phyloP scores from a whole-genome alignment of 257 asterid genomes.

The Catharanthus roseus region DNA sequence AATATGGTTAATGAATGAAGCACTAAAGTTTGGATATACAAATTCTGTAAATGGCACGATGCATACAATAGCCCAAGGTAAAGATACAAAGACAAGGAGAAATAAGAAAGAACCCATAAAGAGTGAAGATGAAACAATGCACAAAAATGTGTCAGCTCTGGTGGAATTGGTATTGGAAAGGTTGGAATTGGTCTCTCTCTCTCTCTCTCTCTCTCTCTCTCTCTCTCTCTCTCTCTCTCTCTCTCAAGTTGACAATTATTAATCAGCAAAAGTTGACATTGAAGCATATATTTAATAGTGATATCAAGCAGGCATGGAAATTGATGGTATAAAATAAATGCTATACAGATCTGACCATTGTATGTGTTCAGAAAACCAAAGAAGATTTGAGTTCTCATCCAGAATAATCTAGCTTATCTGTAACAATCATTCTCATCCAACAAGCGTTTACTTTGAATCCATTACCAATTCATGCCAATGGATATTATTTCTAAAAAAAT shows the following conservation, averaged over 20 bases:
- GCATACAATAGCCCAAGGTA: slow-evolving; percentile 13
- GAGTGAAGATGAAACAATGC: slow-evolving; percentile 4
- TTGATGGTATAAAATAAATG: slow-evolving; percentile 3
- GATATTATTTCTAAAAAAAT: background rate
- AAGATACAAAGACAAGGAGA: slow-evolving; percentile 24
- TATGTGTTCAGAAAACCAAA: slow-evolving; percentile 11
- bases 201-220: slow-evolving; percentile 10
- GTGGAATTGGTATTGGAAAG: slow-evolving; percentile 5
- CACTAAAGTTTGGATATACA: slow-evolving; percentile 52
- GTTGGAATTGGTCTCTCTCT: slow-evolving; percentile 21
- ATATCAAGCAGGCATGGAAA: slow-evolving; percentile 20
- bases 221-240: slow-evolving; percentile 20
- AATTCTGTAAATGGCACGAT: slow-evolving; percentile 33
- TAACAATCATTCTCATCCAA: slow-evolving; percentile 16
- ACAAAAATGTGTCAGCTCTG: slow-evolving; percentile 15
- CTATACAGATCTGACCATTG: slow-evolving; percentile 22
- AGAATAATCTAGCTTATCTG: slow-evolving; percentile 23
- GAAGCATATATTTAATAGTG: slow-evolving; percentile 3
- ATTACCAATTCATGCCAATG: background rate
- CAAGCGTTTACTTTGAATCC: slow-evolving; percentile 40
- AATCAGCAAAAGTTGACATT: slow-evolving; percentile 15
- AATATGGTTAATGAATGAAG: slow-evolving; percentile 29
- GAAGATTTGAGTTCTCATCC: slow-evolving; percentile 23
- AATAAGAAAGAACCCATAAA: slow-evolving; percentile 37
- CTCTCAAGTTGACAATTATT: slow-evolving; percentile 25